Conservation (phyloP, 1,284 basidiomycete species). For the Pseudomicrostroma phylloplanum region DNA sequence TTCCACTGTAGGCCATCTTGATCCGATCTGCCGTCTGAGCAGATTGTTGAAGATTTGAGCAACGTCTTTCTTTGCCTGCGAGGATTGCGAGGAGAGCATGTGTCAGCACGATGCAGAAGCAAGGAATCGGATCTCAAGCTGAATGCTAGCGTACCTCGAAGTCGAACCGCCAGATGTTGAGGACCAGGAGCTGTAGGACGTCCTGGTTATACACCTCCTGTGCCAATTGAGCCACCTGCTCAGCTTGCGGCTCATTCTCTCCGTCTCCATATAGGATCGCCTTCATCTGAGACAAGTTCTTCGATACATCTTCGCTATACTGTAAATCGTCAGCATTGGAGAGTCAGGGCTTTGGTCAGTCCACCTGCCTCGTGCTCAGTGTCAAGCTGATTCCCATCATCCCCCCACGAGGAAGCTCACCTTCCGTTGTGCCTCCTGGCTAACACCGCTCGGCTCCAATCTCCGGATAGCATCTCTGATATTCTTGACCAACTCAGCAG, state of each 20-base stretch:
- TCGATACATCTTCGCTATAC: constrained; percentile 81
- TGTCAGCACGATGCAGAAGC: neutral
- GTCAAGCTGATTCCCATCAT: no score
- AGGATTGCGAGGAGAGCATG: neutral
- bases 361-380: neutral
- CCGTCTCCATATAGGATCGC: constrained; percentile 77
- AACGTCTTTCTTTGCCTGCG: constrained; percentile 69
- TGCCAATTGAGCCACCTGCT: constrained; percentile 64
- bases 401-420: constrained; percentile 8
- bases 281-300: constrained; percentile 81
- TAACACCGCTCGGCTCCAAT: constrained; percentile 23
- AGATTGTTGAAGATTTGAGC: constrained; percentile 94
- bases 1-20: constrained; percentile 88
- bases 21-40: constrained; percentile 87
- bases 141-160: constrained; percentile 65
- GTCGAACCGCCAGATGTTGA: constrained; percentile 77
- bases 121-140: neutral
- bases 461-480: constrained; percentile 37
- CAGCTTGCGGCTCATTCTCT: constrained; percentile 65
- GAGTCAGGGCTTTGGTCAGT: neutral
- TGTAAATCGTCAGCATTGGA: constrained; percentile 47
- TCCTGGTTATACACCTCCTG: constrained; percentile 92
- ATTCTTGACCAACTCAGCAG: constrained; percentile 40
- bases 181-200: constrained; percentile 72
- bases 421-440: constrained; percentile 13